Evolutionary conservation across 352 stramenopile genomes (phyloP).

Genomic region (Plasmopara viticola): DNA sequence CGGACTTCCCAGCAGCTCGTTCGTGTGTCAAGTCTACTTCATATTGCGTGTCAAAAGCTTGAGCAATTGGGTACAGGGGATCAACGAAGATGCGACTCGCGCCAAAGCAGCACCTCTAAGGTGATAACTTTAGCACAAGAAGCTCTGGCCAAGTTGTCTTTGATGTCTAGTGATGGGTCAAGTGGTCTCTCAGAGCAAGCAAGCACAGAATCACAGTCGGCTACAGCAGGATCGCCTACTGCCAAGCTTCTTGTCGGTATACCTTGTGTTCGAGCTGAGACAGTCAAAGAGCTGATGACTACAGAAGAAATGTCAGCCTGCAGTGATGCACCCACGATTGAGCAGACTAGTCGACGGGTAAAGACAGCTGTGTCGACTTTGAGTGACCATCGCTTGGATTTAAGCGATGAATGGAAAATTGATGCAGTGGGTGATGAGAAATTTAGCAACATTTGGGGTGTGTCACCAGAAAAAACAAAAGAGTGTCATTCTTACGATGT

Average conservation of each 20-base stretch:
- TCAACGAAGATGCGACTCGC: conserved; percentile 7
- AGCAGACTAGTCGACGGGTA: conserved; percentile 11
- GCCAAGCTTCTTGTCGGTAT: not conserved
- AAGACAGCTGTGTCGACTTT: conserved; percentile 16
- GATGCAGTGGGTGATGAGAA: conserved; percentile 3
- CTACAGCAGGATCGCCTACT: not conserved
- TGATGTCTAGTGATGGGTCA: conserved; percentile 6
- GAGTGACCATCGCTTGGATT: conserved; percentile 6
- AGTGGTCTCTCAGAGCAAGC: conserved; percentile 1
- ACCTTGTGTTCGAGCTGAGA: not conserved
- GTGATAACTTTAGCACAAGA: conserved; percentile 21
- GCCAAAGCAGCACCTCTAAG: conserved; percentile 14
- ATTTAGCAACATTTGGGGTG: conserved; percentile 11
- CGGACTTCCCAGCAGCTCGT: conserved; percentile 19
- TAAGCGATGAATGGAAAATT: conserved; percentile 3
- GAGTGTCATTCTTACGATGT: conserved; percentile 15
- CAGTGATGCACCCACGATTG: conserved; percentile 23
- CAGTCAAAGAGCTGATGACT: conserved; percentile 2
- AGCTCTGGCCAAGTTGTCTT: conserved; percentile 12
- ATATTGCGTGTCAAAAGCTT: conserved; percentile 39
- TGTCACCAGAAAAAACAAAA: conserved; percentile 5
- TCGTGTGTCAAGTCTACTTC: conserved; percentile 24
- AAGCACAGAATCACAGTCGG: not conserved
- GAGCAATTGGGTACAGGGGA: conserved; percentile 33
- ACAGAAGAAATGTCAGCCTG: conserved; percentile 14